These are phyloP conservation scores for Trichoderma semiorbis DNA, from an alignment of 2,329 filamentous ascomycete genomes.

Conservation along the genomic window DNA sequence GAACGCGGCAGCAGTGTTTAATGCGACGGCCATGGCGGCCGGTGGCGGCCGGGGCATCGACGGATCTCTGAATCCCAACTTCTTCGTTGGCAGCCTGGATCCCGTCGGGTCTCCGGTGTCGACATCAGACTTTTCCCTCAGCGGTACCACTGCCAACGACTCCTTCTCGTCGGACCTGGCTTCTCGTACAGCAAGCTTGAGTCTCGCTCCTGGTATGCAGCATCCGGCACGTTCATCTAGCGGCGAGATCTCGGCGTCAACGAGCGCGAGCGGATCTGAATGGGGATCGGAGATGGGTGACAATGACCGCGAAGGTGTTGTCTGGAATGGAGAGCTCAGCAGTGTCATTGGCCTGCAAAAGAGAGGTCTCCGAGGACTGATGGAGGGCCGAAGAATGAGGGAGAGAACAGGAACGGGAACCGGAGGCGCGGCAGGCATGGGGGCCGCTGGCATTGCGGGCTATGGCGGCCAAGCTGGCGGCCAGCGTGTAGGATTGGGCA, in stretches of 20 bases:
- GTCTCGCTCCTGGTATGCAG: constrained; percentile 43
- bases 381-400: constrained; percentile 87
- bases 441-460: constrained; percentile 23
- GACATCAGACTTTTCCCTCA: constrained; percentile 35
- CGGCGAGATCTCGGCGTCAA: constrained; percentile 48
- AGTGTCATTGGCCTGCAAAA: constrained; percentile 96
- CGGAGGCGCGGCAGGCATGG: constrained; percentile 22
- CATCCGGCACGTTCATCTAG: constrained; percentile 38
- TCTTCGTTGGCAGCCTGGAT: constrained; percentile 52
- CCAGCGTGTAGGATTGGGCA: constrained; percentile 50
- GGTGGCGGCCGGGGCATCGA: constrained; percentile 84
- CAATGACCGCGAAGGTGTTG: constrained; percentile 45
- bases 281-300: constrained; percentile 55
- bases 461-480: constrained; percentile 23
- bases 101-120: constrained; percentile 35
- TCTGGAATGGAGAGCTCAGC: constrained; percentile 80
- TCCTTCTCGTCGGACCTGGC: constrained; percentile 32
- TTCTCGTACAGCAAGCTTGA: constrained; percentile 39
- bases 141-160: constrained; percentile 29
- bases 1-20: constrained; percentile 96
- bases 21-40: constrained; percentile 95
- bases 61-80: constrained; percentile 61
- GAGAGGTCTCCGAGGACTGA: constrained; percentile 81
- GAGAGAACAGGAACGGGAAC: constrained; percentile 58
- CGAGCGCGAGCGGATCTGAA: constrained; percentile 53